phyloP scores from a whole-genome alignment of 768 basidiomycete genomes.

The Xerocomellus dryophilus region DNA sequence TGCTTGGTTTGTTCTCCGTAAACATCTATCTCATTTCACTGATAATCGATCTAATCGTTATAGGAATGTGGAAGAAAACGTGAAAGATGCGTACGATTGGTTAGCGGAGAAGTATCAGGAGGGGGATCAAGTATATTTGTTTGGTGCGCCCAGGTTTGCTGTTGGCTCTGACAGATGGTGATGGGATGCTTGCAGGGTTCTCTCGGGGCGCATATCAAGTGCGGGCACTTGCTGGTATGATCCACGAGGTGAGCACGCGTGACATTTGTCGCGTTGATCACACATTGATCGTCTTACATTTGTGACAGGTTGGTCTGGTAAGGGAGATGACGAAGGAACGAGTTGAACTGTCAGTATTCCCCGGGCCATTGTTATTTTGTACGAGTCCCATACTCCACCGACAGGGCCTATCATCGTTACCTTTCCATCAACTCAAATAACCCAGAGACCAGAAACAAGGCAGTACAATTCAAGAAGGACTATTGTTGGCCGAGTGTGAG shows the following conservation, averaged over 20 bases:
- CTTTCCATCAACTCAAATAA: conserved; percentile 28
- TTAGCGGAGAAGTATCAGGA: not conserved
- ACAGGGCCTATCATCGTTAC: not conserved
- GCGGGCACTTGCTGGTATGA: conserved; percentile 37
- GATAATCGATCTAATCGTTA: not conserved
- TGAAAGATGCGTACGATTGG: conserved; percentile 7
- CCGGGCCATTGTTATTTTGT: not conserved
- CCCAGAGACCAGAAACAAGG: not conserved
- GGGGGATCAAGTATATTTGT: conserved; percentile 33
- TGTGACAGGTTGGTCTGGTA: not conserved
- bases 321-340: not conserved
- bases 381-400: not conserved
- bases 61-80: conserved; percentile 9
- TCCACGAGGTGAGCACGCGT: conserved; percentile 25
- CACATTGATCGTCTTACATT: not conserved
- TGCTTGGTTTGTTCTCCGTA: not conserved
- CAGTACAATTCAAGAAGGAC: conserved; percentile 25
- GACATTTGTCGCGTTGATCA: too few species aligned
- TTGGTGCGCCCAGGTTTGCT: conserved; percentile 26
- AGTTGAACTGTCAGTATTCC: not conserved
- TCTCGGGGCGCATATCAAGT: conserved; percentile 44
- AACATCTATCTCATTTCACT: not conserved
- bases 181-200: conserved; percentile 30
- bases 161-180: not conserved
- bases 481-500: conserved; percentile 24